phyloP scores from a whole-genome alignment of 2,329 filamentous ascomycete species.

The Cryphonectria japonica region DNA sequence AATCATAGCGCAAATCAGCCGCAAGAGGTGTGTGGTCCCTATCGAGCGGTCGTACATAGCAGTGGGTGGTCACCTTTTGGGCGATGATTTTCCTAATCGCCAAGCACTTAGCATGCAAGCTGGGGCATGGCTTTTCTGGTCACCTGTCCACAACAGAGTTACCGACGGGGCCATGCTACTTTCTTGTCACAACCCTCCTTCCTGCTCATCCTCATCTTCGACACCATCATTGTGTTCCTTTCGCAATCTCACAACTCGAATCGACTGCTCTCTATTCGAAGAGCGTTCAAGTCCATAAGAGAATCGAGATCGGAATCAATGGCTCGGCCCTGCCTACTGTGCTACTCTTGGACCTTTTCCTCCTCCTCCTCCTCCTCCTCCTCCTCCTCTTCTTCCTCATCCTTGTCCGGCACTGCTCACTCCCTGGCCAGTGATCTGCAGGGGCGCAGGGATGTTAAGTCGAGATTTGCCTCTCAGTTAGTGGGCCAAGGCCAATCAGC shows the following conservation, averaged over 20 bases:
- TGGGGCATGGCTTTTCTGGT: background rate
- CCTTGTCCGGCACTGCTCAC: conserved; percentile 11
- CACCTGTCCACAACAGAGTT: background rate
- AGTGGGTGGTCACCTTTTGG: background rate
- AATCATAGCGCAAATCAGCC: conserved; percentile 19
- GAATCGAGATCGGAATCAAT: background rate
- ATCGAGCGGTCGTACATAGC: background rate
- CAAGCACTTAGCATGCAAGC: background rate
- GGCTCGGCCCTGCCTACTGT: background rate
- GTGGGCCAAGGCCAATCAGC: conserved; percentile 3
- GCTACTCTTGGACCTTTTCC: background rate
- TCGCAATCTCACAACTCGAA: background rate
- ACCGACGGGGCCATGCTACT: background rate
- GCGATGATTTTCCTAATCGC: background rate
- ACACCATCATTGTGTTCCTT: background rate
- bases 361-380: background rate
- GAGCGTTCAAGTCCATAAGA: background rate
- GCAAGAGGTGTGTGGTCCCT: background rate
- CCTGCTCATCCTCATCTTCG: conserved; percentile 9
- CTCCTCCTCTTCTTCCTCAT: background rate
- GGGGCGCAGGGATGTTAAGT: background rate
- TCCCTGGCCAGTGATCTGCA: conserved; percentile 3
- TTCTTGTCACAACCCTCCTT: background rate
- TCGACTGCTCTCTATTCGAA: background rate
- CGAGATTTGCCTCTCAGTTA: background rate